Conservation (phyloP, 2,329 filamentous ascomycete species). For the Colletotrichum sp. region DNA sequence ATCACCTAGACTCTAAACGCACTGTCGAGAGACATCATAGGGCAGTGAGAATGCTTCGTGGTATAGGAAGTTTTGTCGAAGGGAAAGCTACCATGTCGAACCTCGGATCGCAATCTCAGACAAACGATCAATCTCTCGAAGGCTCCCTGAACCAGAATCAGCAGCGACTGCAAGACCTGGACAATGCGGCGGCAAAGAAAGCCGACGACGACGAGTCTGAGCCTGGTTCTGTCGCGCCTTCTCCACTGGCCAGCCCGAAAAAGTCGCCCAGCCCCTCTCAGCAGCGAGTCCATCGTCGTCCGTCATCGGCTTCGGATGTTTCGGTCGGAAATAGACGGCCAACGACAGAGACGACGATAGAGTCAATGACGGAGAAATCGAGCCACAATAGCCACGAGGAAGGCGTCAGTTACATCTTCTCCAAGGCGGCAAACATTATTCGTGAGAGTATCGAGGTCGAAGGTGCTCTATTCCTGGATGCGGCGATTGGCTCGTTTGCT, state of each 20-base stretch:
- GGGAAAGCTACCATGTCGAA: constrained; percentile 32
- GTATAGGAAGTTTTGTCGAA: constrained; percentile 40
- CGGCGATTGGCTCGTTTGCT: constrained; percentile 28
- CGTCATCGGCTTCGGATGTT: neutral
- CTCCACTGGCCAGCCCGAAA: neutral
- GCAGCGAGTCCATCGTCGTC: neutral
- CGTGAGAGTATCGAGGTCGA: constrained; percentile 42
- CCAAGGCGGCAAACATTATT: constrained; percentile 49
- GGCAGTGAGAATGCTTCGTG: constrained; percentile 41
- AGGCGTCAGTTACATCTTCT: constrained; percentile 36
- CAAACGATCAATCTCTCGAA: constrained; percentile 16
- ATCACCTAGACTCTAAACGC: constrained; percentile 37
- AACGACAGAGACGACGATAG: constrained; percentile 11
- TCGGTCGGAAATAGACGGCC: constrained; percentile 25
- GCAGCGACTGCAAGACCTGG: neutral
- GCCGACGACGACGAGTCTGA: neutral
- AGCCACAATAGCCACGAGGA: neutral
- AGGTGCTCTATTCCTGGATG: constrained; percentile 17
- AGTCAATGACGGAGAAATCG: constrained; percentile 11
- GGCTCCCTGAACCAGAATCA: constrained; percentile 21
- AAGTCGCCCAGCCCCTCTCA: neutral
- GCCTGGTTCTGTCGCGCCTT: neutral
- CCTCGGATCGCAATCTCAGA: neutral
- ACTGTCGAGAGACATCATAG: constrained; percentile 30
- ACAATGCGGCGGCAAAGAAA: constrained; percentile 32